A percentile compares a stretch with the other conserved stretches of the same genome.
Evolutionary conservation across 257 asterid genomes (phyloP).

Genomic region (Primulina huaijiensis): DNA sequence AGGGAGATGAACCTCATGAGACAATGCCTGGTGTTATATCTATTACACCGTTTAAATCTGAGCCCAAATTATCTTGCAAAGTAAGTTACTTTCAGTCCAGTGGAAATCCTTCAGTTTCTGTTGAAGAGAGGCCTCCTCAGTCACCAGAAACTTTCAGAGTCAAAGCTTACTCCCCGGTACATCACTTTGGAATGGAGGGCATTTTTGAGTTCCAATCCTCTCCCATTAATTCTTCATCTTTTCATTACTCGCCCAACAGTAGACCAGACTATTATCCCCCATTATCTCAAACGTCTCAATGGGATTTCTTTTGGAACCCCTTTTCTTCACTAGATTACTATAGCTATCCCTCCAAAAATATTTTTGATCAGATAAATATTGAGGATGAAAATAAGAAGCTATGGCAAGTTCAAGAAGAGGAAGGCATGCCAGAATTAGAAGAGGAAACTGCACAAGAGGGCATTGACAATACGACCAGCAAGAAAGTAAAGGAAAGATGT

Average conservation of each 20-base stretch:
- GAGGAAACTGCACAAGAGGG: slow-evolving; percentile 90
- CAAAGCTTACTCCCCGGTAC: slow-evolving; percentile 61
- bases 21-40: slow-evolving; percentile 59
- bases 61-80: slow-evolving; percentile 41
- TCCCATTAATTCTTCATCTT: slow-evolving; percentile 51
- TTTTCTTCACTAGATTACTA: slow-evolving; percentile 84
- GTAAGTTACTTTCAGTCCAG: slow-evolving; percentile 65
- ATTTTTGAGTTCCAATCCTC: slow-evolving; percentile 62
- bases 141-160: slow-evolving; percentile 77
- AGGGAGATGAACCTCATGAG: slow-evolving; percentile 82
- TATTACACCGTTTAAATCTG: slow-evolving; percentile 46
- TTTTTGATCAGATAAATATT: slow-evolving; percentile 44
- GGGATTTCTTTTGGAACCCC: slow-evolving; percentile 99
- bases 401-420: slow-evolving; percentile 74
- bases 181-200: slow-evolving; percentile 69
- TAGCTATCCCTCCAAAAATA: slow-evolving; percentile 58
- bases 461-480: slow-evolving; percentile 35
- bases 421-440: slow-evolving; percentile 86
- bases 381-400: slow-evolving; percentile 65
- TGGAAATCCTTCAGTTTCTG: slow-evolving; percentile 66
- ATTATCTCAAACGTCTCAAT: slow-evolving; percentile 75
- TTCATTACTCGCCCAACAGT: slow-evolving; percentile 56
- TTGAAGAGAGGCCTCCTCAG: slow-evolving; percentile 65
- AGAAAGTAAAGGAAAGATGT: slow-evolving; percentile 34
- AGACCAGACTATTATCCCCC: slow-evolving; percentile 59